A percentile compares a stretch with the other conserved stretches of the same genome.
phyloP scores from a whole-genome alignment of 768 basidiomycete species.

The Tricholomella constricta region DNA sequence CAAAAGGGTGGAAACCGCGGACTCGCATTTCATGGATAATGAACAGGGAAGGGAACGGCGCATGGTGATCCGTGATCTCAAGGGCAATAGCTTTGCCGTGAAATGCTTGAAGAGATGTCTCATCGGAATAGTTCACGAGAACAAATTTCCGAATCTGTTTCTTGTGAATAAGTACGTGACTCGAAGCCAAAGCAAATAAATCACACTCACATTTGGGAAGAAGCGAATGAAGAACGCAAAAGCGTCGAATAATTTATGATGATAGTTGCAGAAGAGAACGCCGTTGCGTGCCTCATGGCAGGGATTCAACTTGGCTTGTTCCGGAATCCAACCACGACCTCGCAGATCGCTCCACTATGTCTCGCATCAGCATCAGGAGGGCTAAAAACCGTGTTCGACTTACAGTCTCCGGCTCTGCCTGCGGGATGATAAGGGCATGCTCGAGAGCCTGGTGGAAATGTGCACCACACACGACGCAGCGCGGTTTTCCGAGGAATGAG shows the following conservation, averaged over 20 bases:
- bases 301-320: constrained; percentile 16
- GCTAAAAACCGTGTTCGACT: constrained; percentile 2
- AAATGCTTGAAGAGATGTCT: constrained; percentile 14
- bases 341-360: constrained; percentile 25
- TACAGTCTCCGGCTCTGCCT: neutral
- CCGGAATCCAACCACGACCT: constrained; percentile 23
- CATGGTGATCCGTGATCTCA: constrained; percentile 27
- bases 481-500: neutral
- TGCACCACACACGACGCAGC: constrained; percentile 1
- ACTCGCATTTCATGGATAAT: constrained; percentile 39
- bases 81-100: constrained; percentile 38
- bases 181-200: constrained; percentile 13
- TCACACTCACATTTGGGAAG: constrained; percentile 25
- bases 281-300: constrained; percentile 24
- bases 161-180: constrained; percentile 14
- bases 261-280: constrained; percentile 21
- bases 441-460: neutral
- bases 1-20: constrained; percentile 31
- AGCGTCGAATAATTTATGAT: constrained; percentile 17
- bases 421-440: neutral
- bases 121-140: constrained; percentile 30
- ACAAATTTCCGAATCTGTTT: constrained; percentile 26
- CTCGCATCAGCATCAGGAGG: constrained; percentile 9
- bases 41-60: constrained; percentile 33
- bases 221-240: constrained; percentile 28